phyloP scores from a whole-genome alignment of 78 protist genomes.

The Mantamonas sphyraenae region DNA sequence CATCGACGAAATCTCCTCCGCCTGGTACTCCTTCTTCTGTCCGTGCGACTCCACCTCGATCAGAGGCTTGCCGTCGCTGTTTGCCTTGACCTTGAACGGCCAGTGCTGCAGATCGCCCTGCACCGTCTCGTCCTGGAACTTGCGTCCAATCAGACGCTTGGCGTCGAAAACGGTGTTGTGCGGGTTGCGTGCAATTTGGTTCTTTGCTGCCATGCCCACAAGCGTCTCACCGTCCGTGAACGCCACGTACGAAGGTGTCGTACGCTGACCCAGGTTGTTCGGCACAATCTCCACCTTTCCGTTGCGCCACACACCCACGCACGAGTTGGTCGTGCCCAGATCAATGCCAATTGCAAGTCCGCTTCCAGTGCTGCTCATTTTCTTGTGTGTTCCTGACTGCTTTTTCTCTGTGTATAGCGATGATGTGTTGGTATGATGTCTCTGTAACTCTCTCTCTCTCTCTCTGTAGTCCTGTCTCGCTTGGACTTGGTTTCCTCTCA shows the following conservation, averaged over 20 bases:
- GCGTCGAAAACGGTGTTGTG: constrained; percentile 78
- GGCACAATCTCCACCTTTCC: constrained; percentile 55
- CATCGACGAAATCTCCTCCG: constrained; percentile 63
- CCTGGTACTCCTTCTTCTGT: constrained; percentile 38
- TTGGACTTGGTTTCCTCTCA: too few relatives aligned
- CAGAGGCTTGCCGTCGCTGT: neutral
- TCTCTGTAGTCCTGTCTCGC: too few relatives aligned
- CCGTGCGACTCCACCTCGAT: constrained; percentile 66
- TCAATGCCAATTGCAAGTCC: constrained; percentile 99
- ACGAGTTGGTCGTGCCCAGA: constrained; percentile 98
- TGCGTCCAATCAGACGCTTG: constrained; percentile 64
- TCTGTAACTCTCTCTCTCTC: too few relatives aligned
- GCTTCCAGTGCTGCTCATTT: too few relatives aligned
- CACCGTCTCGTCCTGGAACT: constrained; percentile 2
- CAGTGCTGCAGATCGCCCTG: constrained; percentile 47
- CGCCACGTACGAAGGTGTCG: constrained; percentile 74
- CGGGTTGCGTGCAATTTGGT: constrained; percentile 77
- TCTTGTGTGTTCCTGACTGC: too few relatives aligned
- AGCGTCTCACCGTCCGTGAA: constrained; percentile 60
- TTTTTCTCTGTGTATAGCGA: too few relatives aligned
- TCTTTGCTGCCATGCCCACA: constrained; percentile 87
- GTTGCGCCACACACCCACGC: constrained; percentile 85
- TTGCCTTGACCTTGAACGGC: constrained; percentile 61
- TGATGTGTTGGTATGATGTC: too few relatives aligned
- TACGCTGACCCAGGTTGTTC: constrained; percentile 81